phyloP scores from a whole-genome alignment of 2,329 filamentous ascomycete genomes.

The Verticillium longisporum region DNA sequence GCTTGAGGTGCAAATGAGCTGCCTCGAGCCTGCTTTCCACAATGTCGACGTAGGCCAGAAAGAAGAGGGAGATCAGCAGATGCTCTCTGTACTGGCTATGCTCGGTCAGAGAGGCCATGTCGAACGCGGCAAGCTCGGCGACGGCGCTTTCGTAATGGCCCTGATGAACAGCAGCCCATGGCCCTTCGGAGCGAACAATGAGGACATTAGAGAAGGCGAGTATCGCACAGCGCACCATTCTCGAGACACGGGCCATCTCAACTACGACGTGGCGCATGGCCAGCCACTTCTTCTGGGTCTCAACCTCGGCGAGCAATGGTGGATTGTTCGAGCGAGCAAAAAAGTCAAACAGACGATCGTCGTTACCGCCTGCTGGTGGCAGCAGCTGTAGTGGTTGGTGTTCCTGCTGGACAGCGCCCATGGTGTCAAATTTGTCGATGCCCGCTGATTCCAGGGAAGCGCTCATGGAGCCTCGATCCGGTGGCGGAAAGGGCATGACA shows the following conservation, averaged over 20 bases:
- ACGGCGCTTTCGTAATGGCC: conserved; percentile 28
- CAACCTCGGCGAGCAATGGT: conserved; percentile 44
- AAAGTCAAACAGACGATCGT: conserved; percentile 31
- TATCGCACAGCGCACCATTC: conserved; percentile 39
- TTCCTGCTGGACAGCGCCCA: conserved; percentile 13
- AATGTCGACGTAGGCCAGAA: conserved; percentile 46
- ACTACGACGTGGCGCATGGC: conserved; percentile 39
- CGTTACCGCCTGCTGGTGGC: conserved; percentile 1
- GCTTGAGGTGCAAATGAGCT: conserved; percentile 40
- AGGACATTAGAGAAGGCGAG: conserved; percentile 43
- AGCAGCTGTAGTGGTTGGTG: conserved; percentile 14
- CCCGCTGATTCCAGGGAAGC: not conserved
- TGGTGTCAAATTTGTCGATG: conserved; percentile 4
- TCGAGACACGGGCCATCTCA: conserved; percentile 36
- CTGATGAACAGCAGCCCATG: conserved; percentile 22
- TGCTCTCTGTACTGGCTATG: conserved; percentile 27
- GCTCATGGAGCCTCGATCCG: not conserved
- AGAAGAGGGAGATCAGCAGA: conserved; percentile 42
- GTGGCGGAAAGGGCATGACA: not conserved
- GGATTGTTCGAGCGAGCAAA: conserved; percentile 41
- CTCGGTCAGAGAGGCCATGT: conserved; percentile 13
- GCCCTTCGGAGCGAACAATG: conserved; percentile 25
- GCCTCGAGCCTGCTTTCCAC: conserved; percentile 32
- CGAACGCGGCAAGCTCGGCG: conserved; percentile 20
- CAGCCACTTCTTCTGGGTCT: conserved; percentile 43